Evolutionary conservation across 805 yeast genomes (phyloP), one percentile per base, ranked within the genome.

Genomic region (Hanseniaspora vineae): DNA sequence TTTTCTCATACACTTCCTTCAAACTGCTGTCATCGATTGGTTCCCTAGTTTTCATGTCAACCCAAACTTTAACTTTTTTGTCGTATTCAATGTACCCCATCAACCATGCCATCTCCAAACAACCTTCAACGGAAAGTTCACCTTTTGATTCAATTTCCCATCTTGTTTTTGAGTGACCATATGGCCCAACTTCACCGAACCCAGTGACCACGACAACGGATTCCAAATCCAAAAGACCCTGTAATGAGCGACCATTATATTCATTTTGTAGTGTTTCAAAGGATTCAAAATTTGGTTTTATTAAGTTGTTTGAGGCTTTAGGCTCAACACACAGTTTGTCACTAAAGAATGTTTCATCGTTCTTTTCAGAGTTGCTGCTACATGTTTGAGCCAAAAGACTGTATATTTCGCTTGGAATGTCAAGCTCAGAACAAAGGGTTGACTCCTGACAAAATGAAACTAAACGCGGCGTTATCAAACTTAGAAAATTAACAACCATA

Each of bases 91-190:
- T 82, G 60, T 80, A 74, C 52, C 94, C 94, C 95, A 86, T 86
- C 55, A 86, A 82, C 90, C 94, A 84, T 43, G 95, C 95, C 89
- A 86, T 82, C 67, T 86, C 94, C 59, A 86, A 76, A 57, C 92
- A 79, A 51, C 95, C 95, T 66, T 86, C 95, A 53, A 85, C 71
- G 8, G 94, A 84, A 68, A 86, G 86, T 11, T 79, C 82, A 54
- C 95, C 94, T 49, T 66, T 52, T 42, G 89, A 81, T 67, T 86
- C 95, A 87, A 84, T 85, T 66, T 86, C 95, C 95, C 95, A 86
- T 68, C 95, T 75, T 48, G 95, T 86, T 70, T 94, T 78, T 31
- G 95, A 66, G 66, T 81, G 84, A 70, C 95, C 95, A 88, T 92
- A 86, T 51, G 95, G 95, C 54, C 94, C 87, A 52, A 86, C 89